Percentiles rank a stretch among this genome's conserved stretches.
Evolutionary conservation across 2,329 filamentous ascomycete species (phyloP).

Genomic region (Kalmusia sp.): DNA sequence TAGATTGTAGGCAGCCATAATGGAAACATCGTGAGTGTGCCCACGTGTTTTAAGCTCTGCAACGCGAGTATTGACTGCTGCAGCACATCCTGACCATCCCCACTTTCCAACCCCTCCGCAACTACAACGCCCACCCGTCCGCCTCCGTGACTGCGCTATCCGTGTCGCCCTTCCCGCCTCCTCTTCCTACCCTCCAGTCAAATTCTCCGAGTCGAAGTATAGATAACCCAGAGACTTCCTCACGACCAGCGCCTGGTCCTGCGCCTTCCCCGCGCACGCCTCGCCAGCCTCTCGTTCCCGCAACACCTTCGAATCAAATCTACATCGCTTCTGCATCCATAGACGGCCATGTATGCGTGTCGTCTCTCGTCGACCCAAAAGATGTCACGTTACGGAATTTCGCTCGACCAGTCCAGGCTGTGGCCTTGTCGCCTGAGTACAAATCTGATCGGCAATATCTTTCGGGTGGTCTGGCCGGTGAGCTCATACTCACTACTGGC

Average conservation of each 20-base stretch:
- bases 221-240: conserved; percentile 38
- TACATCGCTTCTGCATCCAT: conserved; percentile 93
- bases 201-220: conserved; percentile 26
- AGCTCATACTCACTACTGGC: conserved; percentile 83
- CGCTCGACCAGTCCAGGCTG: conserved; percentile 87
- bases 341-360: conserved; percentile 93
- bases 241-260: conserved; percentile 37
- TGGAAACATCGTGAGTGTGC: conserved; percentile 83
- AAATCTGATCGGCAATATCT: conserved; percentile 88
- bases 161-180: conserved; percentile 80
- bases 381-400: conserved; percentile 95
- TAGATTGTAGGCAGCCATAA: conserved; percentile 94
- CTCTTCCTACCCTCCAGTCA: conserved; percentile 50
- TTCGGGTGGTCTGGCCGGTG: conserved; percentile 87
- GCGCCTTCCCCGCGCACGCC: conserved; percentile 60
- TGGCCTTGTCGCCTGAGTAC: conserved; percentile 94
- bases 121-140: conserved; percentile 85
- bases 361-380: conserved; percentile 83
- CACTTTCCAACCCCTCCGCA: conserved; percentile 78
- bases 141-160: conserved; percentile 91
- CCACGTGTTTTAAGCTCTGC: not conserved
- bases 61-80: conserved; percentile 16
- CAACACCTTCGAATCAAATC: conserved; percentile 86
- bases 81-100: conserved; percentile 88
- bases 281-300: conserved; percentile 65